phyloP scores from a whole-genome alignment of 2,329 filamentous ascomycete genomes.

The Myriosclerotinia duriaeana region DNA sequence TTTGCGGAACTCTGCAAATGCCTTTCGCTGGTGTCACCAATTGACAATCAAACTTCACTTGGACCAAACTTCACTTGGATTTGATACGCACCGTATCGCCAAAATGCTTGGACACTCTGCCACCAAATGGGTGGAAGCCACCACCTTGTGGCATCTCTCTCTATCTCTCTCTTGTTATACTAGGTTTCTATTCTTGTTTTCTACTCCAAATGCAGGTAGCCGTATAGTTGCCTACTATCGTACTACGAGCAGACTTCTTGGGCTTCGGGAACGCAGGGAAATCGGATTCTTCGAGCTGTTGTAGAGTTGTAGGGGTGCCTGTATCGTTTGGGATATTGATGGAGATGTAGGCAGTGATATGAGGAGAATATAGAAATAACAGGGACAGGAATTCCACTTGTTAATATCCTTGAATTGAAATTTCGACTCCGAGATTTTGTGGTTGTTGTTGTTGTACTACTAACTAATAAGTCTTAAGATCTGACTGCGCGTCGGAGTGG shows the following conservation, averaged over 20 bases:
- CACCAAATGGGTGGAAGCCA: conserved; percentile 55
- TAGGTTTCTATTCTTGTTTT: neutral
- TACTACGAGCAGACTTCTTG: conserved; percentile 3
- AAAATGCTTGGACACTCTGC: conserved; percentile 51
- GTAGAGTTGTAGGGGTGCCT: neutral
- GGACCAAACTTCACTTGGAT: neutral
- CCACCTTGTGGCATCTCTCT: conserved; percentile 33
- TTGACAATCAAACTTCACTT: conserved; percentile 2
- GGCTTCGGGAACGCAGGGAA: conserved; percentile 19
- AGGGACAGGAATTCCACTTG: neutral
- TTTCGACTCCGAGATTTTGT: neutral
- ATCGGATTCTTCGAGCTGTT: conserved; percentile 9
- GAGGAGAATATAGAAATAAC: neutral
- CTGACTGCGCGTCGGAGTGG: conserved; percentile 2
- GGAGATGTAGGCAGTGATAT: neutral
- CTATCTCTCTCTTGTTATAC: neutral
- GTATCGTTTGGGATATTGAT: neutral
- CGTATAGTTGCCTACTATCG: neutral
- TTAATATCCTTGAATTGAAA: neutral
- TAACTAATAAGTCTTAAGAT: neutral
- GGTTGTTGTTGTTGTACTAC: neutral
- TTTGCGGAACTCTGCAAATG: neutral
- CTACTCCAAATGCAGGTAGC: neutral
- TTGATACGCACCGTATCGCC: conserved; percentile 47
- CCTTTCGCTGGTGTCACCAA: conserved; percentile 3